Base-by-base conservation (phyloP, 2,329 filamentous ascomycete genomes). In the Hymenoscyphus salicellus region DNA sequence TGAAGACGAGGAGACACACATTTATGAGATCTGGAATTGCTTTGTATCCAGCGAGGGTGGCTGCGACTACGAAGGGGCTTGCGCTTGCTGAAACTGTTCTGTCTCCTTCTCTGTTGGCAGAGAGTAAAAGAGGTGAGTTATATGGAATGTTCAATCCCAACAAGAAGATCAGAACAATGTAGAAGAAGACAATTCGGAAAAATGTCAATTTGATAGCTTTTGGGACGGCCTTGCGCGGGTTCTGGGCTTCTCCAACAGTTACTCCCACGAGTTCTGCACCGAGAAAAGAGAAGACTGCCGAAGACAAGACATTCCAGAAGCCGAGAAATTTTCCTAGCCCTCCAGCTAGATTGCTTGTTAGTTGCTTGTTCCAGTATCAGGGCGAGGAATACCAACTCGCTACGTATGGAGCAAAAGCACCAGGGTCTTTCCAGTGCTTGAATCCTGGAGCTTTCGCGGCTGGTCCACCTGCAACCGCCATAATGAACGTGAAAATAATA, bases 1-100 rank as follows among this genome's bases (percentile, higher is more conserved):
- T 89, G 3, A 86, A 89, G n/a, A 88, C 87, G 60, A 90, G 79
- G 69, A 91, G 84, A 26, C 85, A 86, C 38, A 82, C 87, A 72
- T 91, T 91, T 79, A 91, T 89, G 70, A 90, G 82, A 65, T 86
- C 84, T 71, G 88, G 85, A 6, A 91, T 81, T 1, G 82, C 84
- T 5, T 79, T 77, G 70, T 93, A 91, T 11, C 85, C 83, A 5
- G 89, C 82, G 20, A 84, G 80, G 73, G 86, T 82, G 78, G 92
- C 91, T 46, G 89, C 88, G 23, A 82, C 73, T 23, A 82, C 80
- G 68, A 79, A 79, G 58, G 83, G 74, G 16, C 82, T 84, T 10
- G 83, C 83, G 65, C 84, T 84, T 8, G 72, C 72, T 16, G 58
- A 64, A 23, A 52, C 66, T 1, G 82, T 81, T 38, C 80, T 65